Conservation (phyloP, 1,284 basidiomycete species). For the Malassezia restricta region DNA sequence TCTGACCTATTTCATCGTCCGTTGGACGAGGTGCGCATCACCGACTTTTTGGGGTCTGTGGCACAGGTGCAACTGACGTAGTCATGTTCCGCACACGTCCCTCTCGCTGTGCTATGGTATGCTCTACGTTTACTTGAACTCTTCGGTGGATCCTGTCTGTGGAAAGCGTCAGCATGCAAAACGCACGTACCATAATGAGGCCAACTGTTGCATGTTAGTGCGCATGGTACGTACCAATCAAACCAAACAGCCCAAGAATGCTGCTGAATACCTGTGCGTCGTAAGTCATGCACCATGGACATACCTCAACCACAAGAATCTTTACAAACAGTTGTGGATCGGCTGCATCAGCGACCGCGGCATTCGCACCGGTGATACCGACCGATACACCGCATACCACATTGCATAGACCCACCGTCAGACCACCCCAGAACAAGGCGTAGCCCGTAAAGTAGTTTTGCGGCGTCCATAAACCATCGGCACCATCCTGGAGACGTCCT, state of each 20-base stretch:
- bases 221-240: constrained; percentile 24
- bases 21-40: constrained; percentile 62
- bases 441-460: constrained; percentile 42
- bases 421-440: constrained; percentile 42
- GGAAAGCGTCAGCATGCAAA: not conserved
- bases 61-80: constrained; percentile 59
- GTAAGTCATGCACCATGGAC: not conserved
- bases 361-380: constrained; percentile 43
- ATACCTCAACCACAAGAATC: constrained; percentile 31
- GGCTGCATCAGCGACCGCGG: constrained; percentile 42
- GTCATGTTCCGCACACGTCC: not conserved
- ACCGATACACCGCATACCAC: constrained; percentile 41
- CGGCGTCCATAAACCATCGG: constrained; percentile 27
- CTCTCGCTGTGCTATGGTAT: not conserved
- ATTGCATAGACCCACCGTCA: constrained; percentile 44
- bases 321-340: constrained; percentile 46
- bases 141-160: constrained; percentile 14
- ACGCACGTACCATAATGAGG: constrained; percentile 14
- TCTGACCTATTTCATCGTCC: constrained; percentile 66
- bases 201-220: constrained; percentile 10
- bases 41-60: constrained; percentile 92
- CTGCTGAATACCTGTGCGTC: constrained; percentile 30
- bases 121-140: constrained; percentile 8
- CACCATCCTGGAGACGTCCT: constrained; percentile 26
- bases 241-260: constrained; percentile 43